phyloP scores from a whole-genome alignment of 2,329 filamentous ascomycete genomes.

The Pyricularia sp. region DNA sequence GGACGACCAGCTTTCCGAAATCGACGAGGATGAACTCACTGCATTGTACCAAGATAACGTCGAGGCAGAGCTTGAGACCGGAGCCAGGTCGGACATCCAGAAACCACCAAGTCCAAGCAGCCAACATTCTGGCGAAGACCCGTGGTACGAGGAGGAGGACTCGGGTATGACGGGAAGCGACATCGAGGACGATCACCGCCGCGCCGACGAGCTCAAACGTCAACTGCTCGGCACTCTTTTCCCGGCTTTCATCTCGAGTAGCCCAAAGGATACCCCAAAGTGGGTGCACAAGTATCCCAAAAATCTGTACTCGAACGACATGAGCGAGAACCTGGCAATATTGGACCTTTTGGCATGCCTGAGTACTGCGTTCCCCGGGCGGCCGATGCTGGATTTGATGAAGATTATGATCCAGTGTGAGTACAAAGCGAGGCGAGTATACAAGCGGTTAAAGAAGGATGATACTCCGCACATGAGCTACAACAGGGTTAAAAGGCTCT shows the following conservation, averaged over 20 bases:
- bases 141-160: not conserved
- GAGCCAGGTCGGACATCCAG: not conserved
- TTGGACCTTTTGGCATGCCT: conserved; percentile 4
- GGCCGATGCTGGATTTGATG: not conserved
- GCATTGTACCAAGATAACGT: conserved; percentile 23
- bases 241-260: not conserved
- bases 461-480: conserved; percentile 17
- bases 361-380: conserved; percentile 21
- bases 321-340: conserved; percentile 2
- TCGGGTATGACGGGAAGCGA: not conserved
- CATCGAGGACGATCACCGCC: conserved; percentile 1
- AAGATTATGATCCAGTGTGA: not conserved
- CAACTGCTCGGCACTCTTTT: not conserved
- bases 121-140: not conserved
- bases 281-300: not conserved
- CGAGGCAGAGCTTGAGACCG: not conserved
- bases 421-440: conserved; percentile 24
- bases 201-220: not conserved
- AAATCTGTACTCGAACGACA: not conserved
- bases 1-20: conserved; percentile 19
- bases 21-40: conserved; percentile 29
- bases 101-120: not conserved
- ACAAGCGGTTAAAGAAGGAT: conserved; percentile 19
- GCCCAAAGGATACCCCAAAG: not conserved
- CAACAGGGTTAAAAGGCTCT: not conserved